phyloP scores from a whole-genome alignment of 148 eudicot species.

The Drosera capensis region DNA sequence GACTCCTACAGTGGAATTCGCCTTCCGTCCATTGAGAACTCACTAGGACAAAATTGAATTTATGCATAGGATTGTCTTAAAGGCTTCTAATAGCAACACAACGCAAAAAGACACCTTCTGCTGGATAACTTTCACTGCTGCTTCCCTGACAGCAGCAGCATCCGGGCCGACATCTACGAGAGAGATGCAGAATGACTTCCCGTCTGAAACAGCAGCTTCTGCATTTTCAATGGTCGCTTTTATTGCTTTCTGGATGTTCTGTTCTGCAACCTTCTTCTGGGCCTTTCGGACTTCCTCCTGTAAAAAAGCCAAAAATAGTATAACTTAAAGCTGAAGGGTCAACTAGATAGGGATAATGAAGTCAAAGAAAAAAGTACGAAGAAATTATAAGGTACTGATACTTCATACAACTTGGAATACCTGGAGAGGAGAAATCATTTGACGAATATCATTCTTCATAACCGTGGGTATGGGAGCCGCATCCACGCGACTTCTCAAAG shows the following conservation, averaged over 20 bases:
- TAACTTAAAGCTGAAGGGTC: neutral
- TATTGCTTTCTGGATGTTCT: slow-evolving; percentile 63
- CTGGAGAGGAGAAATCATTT: slow-evolving; percentile 45
- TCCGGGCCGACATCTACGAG: slow-evolving; percentile 73
- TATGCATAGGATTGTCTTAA: neutral
- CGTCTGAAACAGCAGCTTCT: slow-evolving; percentile 52
- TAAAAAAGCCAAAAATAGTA: neutral
- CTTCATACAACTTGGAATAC: slow-evolving; percentile 17
- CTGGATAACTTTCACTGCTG: slow-evolving; percentile 67
- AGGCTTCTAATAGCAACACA: neutral
- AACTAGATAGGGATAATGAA: neutral
- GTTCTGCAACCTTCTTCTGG: slow-evolving; percentile 62
- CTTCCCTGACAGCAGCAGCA: slow-evolving; percentile 66
- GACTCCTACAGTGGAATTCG: too few relatives aligned
- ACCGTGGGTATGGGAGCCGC: slow-evolving; percentile 65
- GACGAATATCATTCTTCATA: slow-evolving; percentile 66
- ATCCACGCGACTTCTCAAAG: slow-evolving; percentile 53
- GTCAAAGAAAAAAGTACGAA: neutral
- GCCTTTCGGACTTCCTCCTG: slow-evolving; percentile 62
- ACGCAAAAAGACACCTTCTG: slow-evolving; percentile 31
- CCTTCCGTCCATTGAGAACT: too few relatives aligned
- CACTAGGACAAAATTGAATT: slow-evolving; percentile 1
- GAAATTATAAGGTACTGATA: neutral
- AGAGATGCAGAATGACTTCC: slow-evolving; percentile 56
- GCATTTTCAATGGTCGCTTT: slow-evolving; percentile 51